Percentiles rank a stretch among this genome's conserved stretches.
Conservation (phyloP, 2,329 filamentous ascomycete species). For the Aspergillus tamarii region DNA sequence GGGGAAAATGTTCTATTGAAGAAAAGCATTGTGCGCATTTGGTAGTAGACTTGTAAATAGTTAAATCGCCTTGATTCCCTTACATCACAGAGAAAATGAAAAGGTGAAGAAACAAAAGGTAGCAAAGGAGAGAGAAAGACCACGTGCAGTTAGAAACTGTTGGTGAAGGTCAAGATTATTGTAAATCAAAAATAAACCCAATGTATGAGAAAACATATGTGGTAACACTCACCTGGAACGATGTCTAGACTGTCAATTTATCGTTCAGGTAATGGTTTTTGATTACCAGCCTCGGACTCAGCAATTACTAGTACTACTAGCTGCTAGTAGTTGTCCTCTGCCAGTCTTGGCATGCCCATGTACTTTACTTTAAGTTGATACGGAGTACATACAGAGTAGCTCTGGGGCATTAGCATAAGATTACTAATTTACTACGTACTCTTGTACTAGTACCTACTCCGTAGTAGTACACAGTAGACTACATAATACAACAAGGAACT, state of each 20-base stretch:
- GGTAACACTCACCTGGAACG: neutral
- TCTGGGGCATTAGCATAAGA: too few relatives aligned
- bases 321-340: too few relatives aligned
- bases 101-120: neutral
- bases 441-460: neutral
- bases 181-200: too few relatives aligned
- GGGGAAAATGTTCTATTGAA: neutral
- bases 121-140: neutral
- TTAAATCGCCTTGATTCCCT: neutral
- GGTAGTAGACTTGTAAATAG: neutral
- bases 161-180: too few relatives aligned
- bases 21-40: neutral
- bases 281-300: neutral
- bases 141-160: too few relatives aligned
- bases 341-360: neutral
- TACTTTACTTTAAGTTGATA: neutral
- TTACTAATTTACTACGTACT: too few relatives aligned
- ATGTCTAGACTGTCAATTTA: neutral
- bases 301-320: too few relatives aligned
- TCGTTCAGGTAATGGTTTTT: too few relatives aligned
- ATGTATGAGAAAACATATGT: too few relatives aligned
- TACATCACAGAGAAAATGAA: neutral
- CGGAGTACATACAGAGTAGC: neutral
- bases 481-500: too few relatives aligned
- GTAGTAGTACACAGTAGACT: neutral